Evolutionary conservation across 441 rosid species (phyloP), one percentile per base, ranked within the genome.

Genomic region (Croton setiger): DNA sequence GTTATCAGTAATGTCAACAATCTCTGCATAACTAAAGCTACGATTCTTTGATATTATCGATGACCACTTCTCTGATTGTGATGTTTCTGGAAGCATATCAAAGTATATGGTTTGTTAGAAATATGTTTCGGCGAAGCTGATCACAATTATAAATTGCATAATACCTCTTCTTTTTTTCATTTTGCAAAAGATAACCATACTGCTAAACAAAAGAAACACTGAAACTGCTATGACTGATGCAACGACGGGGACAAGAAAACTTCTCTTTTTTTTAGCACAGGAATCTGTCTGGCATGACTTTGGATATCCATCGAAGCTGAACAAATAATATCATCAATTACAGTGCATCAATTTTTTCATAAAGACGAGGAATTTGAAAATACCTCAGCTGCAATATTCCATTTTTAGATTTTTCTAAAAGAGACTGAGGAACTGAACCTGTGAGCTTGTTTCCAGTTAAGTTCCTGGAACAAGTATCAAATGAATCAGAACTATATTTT

Each of bases 1-100:
- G 54, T 83, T 74, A 13, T 69, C 39, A 11, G 86, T 84, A 41
- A 83, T 75, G 0, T 47, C 74, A 9, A 60, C 54, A 18, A 86
- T 80, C 43, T 81, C 79, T 5, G 74, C 31, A 27, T 27, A 27
- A 27, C 31, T 27, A 27, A 27, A 27, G 31, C 31, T 0, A 14
- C 63, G 74, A 63, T 74, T 72, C 66, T 74, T 83, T 45, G 78
- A 68, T 56, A 13, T 57, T 8, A 58, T 6, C 12, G 31, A 27
- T 18, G 35, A 51, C 7, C 58, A 14, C 51, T 65, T 48, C 14
- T 27, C 2, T 27, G 31, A 27, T 27, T 27, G 1, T 27, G 31
- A 0, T 63, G 45, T 18, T 49, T 41, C 44, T 49, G 13, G 21
- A 43, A 35, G 56, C 27, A 27, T 27, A 64, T 48, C 2, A 64